A percentile compares a stretch with the other conserved stretches of the same genome.
Conservation (phyloP, 1,284 basidiomycete genomes). For the Rhodotorula sp. region DNA sequence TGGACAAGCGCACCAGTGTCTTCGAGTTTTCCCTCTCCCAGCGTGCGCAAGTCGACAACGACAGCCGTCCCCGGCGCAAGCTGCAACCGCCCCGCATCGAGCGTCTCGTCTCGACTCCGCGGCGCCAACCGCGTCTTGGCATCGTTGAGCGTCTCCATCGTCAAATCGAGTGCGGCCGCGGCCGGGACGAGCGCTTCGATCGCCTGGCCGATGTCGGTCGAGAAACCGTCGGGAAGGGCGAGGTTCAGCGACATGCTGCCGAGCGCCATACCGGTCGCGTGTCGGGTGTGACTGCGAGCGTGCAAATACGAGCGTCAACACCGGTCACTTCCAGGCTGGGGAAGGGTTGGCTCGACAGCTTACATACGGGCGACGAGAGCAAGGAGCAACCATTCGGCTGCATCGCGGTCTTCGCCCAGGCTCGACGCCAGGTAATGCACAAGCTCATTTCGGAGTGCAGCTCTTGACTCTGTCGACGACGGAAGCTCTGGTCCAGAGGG, state of each 20-base stretch:
- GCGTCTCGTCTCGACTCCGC: slow-evolving; percentile 69
- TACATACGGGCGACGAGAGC: slow-evolving; percentile 66
- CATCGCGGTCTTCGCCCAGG: slow-evolving; percentile 64
- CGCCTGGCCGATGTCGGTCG: slow-evolving; percentile 56
- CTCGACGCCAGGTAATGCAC: slow-evolving; percentile 67
- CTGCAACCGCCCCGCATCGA: slow-evolving; percentile 73
- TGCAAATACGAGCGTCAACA: neutral
- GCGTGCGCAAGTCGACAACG: slow-evolving; percentile 56
- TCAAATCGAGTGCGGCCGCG: slow-evolving; percentile 57
- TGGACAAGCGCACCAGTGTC: slow-evolving; percentile 30
- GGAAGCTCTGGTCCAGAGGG: neutral
- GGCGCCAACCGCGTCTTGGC: slow-evolving; percentile 48
- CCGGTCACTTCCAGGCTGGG: neutral
- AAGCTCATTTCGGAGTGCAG: slow-evolving; percentile 56
- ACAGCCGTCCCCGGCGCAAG: slow-evolving; percentile 63
- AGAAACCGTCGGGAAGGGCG: slow-evolving; percentile 59
- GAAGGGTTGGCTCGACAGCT: slow-evolving; percentile 43
- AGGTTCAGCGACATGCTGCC: slow-evolving; percentile 62
- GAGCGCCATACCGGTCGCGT: slow-evolving; percentile 62
- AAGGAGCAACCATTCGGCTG: slow-evolving; percentile 75
- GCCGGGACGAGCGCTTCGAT: slow-evolving; percentile 56
- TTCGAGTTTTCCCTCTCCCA: slow-evolving; percentile 42
- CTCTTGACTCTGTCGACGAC: neutral
- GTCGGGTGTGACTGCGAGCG: slow-evolving; percentile 62
- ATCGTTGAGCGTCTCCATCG: slow-evolving; percentile 57